Evolutionary conservation across 257 asterid species (phyloP).

Genomic region (Fraxinus cuspidata): DNA sequence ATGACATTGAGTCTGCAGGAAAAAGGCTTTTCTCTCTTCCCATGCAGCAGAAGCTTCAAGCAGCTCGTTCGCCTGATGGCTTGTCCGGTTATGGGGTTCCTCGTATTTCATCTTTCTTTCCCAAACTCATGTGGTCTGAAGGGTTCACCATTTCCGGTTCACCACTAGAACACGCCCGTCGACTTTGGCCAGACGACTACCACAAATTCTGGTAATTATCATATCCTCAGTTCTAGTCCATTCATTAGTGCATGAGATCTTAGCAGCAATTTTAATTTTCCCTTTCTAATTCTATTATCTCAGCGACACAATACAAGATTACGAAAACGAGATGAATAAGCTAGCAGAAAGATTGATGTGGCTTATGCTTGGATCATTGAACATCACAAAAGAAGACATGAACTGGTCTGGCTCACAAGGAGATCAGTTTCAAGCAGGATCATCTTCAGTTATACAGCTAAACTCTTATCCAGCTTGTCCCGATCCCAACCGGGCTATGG

Average conservation of each 20-base stretch:
- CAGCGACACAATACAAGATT: conserved; percentile 73
- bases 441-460: conserved; percentile 61
- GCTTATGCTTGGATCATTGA: conserved; percentile 71
- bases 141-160: conserved; percentile 94
- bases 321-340: conserved; percentile 57
- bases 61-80: conserved; percentile 63
- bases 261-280: background rate
- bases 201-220: conserved; percentile 57
- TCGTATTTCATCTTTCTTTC: conserved; percentile 75
- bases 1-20: conserved; percentile 44
- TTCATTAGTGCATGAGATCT: background rate
- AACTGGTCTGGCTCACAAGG: conserved; percentile 56
- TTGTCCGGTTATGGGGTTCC: conserved; percentile 79
- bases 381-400: conserved; percentile 51
- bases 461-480: conserved; percentile 96
- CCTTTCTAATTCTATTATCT: background rate
- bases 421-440: conserved; percentile 33
- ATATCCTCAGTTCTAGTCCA: background rate
- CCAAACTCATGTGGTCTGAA: conserved; percentile 93
- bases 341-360: conserved; percentile 67
- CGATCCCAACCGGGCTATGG: conserved; percentile 97
- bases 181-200: conserved; percentile 77
- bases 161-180: conserved; percentile 70
- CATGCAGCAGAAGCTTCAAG: conserved; percentile 71
- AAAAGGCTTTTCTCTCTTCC: conserved; percentile 71